Percentiles rank a stretch among this genome's conserved stretches.
These are phyloP conservation scores for Mucor velutinosus DNA, from an alignment of 371 early-diverging fungal species.

Conservation along the genomic window DNA sequence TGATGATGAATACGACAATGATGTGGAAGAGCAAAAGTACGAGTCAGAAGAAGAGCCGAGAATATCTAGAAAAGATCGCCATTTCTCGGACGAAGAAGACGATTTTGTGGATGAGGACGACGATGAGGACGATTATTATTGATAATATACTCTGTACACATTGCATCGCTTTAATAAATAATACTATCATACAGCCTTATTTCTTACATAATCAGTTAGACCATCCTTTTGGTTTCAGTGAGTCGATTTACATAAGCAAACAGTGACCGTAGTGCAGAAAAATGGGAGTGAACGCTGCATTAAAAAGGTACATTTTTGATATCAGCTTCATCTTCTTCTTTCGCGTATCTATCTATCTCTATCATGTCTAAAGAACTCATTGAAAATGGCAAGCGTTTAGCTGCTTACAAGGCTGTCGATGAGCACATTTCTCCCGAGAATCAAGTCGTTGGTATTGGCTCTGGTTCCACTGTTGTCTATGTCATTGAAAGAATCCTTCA, in stretches of 20 bases:
- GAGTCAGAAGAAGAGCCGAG: conserved; percentile 33
- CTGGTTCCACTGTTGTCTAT: conserved; percentile 89
- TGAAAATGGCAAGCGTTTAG: conserved; percentile 73
- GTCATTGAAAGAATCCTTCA: conserved; percentile 79
- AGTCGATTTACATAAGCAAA: too few species aligned
- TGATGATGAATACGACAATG: conserved; percentile 54
- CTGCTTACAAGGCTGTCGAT: conserved; percentile 83
- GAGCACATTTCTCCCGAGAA: conserved; percentile 66
- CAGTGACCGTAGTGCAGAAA: too few species aligned
- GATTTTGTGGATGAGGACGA: conserved; percentile 22
- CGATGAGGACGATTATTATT: conserved; percentile 17
- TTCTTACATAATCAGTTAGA: too few species aligned
- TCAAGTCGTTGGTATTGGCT: conserved; percentile 86
- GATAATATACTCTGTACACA: background rate
- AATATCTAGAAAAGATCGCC: conserved; percentile 32
- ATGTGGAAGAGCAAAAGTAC: conserved; percentile 22
- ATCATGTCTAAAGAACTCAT: background rate
- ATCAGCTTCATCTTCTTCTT: background rate
- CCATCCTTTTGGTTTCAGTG: too few species aligned
- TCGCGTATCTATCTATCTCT: background rate
- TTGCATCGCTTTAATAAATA: background rate
- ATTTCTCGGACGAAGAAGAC: conserved; percentile 41
- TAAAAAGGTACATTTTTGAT: background rate
- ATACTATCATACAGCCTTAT: too few species aligned
- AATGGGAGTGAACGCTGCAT: background rate